Evolutionary conservation across 345 rosid genomes (phyloP), one percentile per base, ranked within the genome.

Genomic region (Eucalyptus globulus): DNA sequence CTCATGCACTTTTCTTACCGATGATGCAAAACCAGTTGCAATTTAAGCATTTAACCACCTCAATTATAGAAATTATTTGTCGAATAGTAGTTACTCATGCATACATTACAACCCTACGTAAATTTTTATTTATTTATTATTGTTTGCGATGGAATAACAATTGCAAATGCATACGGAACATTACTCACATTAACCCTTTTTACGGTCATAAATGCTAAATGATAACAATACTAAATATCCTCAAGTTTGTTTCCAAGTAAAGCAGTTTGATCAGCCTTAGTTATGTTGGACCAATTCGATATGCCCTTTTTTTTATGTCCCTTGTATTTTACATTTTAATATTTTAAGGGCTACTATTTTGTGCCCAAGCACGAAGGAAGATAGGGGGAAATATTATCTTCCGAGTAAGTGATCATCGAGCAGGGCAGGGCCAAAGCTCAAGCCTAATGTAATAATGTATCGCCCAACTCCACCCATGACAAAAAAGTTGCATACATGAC

Each of bases 241-340:
- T 65, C 76, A 14, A 4, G 5, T n/a, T n/a, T n/a, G 16, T 29
- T n/a, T 2, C 69, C 13, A 62, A 62, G 15, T 29, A n/a, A 29
- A 14, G 37, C 9, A 65, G 5, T 14, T 1, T 60, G 31, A 60
- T 60, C n/a, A 27, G 67, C 67, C 31, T 60, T 60, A 60, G 67
- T 60, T 11, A 60, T 27, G 67, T n/a, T n/a, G n/a, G n/a, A n/a
- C n/a, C n/a, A n/a, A 60, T 0, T n/a, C 37, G 17, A 1, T n/a
- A 65, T 65, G 37, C 9, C 0, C 6, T 0, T 0, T 40, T 40
- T 40, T 40, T 40, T 40, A 5, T 6, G 29, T 27, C 19, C 29
- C 62, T 56, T 14, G 8, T 12, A 27, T 60, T 6, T 27, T 27
- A 24, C 3, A 27, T 12, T 12, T 9, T 37, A 34, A 34, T 34